phyloP scores from a whole-genome alignment of 352 stramenopile species.

The Globisporangium cederbergense region DNA sequence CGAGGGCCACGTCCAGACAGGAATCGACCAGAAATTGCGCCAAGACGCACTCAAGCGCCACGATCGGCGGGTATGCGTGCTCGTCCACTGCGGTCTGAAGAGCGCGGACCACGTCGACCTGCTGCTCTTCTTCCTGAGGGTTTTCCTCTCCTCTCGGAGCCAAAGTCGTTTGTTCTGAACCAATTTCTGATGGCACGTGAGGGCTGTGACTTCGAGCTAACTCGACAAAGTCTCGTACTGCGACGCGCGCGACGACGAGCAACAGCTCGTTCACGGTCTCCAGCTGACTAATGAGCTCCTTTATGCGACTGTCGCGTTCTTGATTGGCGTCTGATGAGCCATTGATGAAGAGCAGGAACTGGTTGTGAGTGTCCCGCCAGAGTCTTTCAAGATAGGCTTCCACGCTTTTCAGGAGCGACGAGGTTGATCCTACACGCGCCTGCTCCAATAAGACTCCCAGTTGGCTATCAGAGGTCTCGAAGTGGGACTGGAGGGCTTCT shows the following conservation, averaged over 20 bases:
- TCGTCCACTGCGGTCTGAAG: slow-evolving; percentile 28
- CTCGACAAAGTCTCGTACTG: slow-evolving; percentile 20
- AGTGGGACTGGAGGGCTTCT: not conserved
- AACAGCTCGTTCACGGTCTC: slow-evolving; percentile 21
- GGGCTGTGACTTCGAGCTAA: not conserved
- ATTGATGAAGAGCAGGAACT: not conserved
- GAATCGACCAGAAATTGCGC: slow-evolving; percentile 46
- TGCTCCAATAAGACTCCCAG: slow-evolving; percentile 4
- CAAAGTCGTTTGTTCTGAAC: not conserved
- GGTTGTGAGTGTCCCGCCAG: not conserved
- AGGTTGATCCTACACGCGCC: slow-evolving; percentile 8
- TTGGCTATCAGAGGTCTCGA: not conserved
- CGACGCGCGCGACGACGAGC: slow-evolving; percentile 18
- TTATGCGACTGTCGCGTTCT: not conserved
- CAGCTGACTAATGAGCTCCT: slow-evolving; percentile 19
- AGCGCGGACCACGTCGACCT: slow-evolving; percentile 27
- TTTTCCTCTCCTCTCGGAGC: not conserved
- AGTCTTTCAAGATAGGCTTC: not conserved
- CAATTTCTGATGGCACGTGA: not conserved
- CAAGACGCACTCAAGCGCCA: slow-evolving; percentile 40
- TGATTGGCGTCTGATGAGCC: not conserved
- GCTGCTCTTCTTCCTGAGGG: slow-evolving; percentile 6
- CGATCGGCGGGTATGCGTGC: slow-evolving; percentile 33
- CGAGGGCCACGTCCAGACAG: slow-evolving; percentile 40
- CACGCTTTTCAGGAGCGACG: slow-evolving; percentile 11